phyloP scores from a whole-genome alignment of 208 protist genomes.

The Leishmania arabica region DNA sequence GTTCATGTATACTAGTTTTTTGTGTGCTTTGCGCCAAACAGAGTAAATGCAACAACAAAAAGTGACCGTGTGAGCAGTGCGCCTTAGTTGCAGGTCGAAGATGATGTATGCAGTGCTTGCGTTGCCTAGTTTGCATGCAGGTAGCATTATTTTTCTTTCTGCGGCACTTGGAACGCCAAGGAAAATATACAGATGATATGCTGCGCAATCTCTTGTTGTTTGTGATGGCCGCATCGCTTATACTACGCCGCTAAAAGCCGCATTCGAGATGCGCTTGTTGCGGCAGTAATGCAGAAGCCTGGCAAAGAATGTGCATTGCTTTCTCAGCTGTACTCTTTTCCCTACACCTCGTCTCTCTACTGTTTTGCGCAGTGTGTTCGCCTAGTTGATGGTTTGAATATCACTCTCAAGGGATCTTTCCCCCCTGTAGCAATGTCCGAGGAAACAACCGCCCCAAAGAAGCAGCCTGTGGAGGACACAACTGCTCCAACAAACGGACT shows the following conservation, averaged over 20 bases:
- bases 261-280: not conserved
- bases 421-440: slow-evolving; percentile 19
- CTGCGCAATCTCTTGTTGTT: not conserved
- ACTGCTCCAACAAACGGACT: slow-evolving; percentile 1
- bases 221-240: not conserved
- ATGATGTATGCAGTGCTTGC: not conserved
- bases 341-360: not conserved
- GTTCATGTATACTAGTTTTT: slow-evolving; percentile 27
- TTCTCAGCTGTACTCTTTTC: not conserved
- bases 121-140: not conserved
- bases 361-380: not conserved
- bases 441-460: slow-evolving; percentile 1
- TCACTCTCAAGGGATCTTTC: not conserved
- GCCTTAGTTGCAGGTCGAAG: not conserved
- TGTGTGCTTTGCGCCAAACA: slow-evolving; percentile 3
- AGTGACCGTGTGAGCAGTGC: not conserved
- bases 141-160: not conserved
- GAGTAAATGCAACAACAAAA: slow-evolving; percentile 3
- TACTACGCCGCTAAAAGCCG: not conserved
- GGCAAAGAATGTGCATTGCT: not conserved
- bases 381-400: not conserved
- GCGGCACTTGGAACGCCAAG: not conserved
- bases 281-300: not conserved
- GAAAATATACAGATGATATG: not conserved
- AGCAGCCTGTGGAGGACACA: slow-evolving; percentile 14